Evolutionary conservation across 2,329 filamentous ascomycete species (phyloP).

Genomic region (Fusarium napiforme): DNA sequence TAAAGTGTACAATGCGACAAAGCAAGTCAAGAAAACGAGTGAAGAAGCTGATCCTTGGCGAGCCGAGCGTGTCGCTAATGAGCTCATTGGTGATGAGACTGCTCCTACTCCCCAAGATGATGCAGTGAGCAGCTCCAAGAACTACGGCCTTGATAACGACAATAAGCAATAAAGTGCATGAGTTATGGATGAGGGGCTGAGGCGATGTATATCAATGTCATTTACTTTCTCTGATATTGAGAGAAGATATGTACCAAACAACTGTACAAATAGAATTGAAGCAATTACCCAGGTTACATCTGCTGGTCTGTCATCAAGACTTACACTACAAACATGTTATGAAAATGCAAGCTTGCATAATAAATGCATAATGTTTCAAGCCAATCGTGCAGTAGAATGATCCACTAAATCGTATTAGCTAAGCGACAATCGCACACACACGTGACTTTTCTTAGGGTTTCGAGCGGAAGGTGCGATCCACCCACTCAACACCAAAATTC

Average conservation of each 20-base stretch:
- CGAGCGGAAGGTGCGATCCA: slow-evolving; percentile 1
- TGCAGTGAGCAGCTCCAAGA: slow-evolving; percentile 50
- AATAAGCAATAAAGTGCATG: slow-evolving; percentile 29
- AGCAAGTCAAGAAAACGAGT: slow-evolving; percentile 22
- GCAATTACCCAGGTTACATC: slow-evolving; percentile 12
- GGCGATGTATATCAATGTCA: slow-evolving; percentile 42
- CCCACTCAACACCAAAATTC: slow-evolving; percentile 44
- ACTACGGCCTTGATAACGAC: slow-evolving; percentile 52
- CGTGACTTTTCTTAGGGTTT: not conserved
- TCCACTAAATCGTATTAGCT: not conserved
- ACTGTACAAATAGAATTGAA: slow-evolving; percentile 49
- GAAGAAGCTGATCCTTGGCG: slow-evolving; percentile 35
- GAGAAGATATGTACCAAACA: slow-evolving; percentile 45
- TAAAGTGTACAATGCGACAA: slow-evolving; percentile 47
- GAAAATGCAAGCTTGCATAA: not conserved
- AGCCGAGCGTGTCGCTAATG: slow-evolving; percentile 42
- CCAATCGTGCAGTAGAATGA: not conserved
- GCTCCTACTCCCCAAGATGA: slow-evolving; percentile 59
- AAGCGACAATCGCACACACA: slow-evolving; percentile 35
- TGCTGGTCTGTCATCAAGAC: not conserved
- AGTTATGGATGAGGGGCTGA: slow-evolving; percentile 9
- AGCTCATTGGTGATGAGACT: slow-evolving; percentile 40
- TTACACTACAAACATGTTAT: not conserved
- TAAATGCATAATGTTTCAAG: not conserved
- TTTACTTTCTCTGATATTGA: slow-evolving; percentile 29